phyloP scores from a whole-genome alignment of 2,329 filamentous ascomycete species.

The Tolypocladium paradoxum region DNA sequence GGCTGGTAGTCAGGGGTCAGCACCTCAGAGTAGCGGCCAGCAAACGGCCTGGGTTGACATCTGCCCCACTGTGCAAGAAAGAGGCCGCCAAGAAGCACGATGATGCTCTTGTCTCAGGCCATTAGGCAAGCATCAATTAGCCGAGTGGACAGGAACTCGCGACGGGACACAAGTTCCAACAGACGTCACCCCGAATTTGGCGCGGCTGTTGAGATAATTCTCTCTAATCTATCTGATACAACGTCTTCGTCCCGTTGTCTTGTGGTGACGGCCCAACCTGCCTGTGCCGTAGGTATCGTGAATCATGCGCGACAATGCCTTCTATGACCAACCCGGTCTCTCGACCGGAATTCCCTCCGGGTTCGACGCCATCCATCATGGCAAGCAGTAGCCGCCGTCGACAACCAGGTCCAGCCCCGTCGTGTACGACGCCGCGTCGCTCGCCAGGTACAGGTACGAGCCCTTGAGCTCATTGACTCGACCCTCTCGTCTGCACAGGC shows the following conservation, averaged over 20 bases:
- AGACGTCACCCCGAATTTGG: too few species aligned
- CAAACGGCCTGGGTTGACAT: background rate
- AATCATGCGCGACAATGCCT: background rate
- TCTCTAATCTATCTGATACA: background rate
- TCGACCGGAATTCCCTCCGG: background rate
- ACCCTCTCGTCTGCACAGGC: slow-evolving; percentile 48
- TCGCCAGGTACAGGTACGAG: slow-evolving; percentile 70
- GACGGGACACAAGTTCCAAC: too few species aligned
- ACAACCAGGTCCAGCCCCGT: slow-evolving; percentile 65
- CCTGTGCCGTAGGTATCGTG: background rate
- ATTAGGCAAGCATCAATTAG: background rate
- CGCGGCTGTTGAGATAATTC: too few species aligned
- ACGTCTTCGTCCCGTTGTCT: background rate
- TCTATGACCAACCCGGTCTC: background rate
- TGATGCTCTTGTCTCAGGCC: background rate
- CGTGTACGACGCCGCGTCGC: slow-evolving; percentile 73
- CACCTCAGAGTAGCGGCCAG: background rate
- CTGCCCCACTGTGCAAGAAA: background rate
- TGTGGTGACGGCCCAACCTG: too few species aligned
- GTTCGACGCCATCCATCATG: slow-evolving; percentile 20
- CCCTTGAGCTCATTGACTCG: slow-evolving; percentile 68
- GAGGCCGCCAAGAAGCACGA: background rate
- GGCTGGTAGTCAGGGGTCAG: background rate
- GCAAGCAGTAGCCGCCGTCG: slow-evolving; percentile 60
- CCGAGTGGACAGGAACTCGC: background rate